Evolutionary conservation across 176 grass and related monocot species (phyloP), one percentile per base, ranked within the genome.

Genomic region (Musa acuminata): DNA sequence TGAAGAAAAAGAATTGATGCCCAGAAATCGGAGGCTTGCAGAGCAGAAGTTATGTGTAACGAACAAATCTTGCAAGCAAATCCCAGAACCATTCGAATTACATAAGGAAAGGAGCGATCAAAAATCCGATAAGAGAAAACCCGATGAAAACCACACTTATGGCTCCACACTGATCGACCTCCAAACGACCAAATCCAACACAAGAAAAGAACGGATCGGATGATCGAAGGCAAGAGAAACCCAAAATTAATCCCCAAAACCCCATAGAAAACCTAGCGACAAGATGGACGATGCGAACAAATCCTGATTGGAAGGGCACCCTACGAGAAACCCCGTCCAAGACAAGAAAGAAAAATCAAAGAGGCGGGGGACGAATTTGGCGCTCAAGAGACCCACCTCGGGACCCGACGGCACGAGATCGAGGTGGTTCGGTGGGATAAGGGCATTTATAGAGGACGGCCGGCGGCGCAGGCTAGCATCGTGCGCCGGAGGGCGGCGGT

Each of bases 181-280:
- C 20, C 58, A 25, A 77, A 51, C 60, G 21, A 22, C 57, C 59
- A 49, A 70, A 70, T 70, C 67, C 35, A 19, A 70, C 43, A 49
- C 19, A 51, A 43, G 14, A 52, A 64, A 35, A 11, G 2, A 22
- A 16, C 48, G 75, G 69, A 80, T 73, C 69, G 23, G 78, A 58
- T 26, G 23, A 73, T 26, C 13, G 25, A 64, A 43, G 9, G 8
- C n/a, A 19, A 4, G 65, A 58, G 43, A 69, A 70, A 16, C 11
- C n/a, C 26, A 49, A 64, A 80, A 51, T 49, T 20, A 63, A 72
- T 71, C 78, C 8, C 35, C 21, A 72, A 21, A 68, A 79, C 26
- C 64, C 67, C 53, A 22, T 24, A 19, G 17, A 27, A 53, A 21
- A 69, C 52, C 64, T 43, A 55, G 24, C 55, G 11, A 52, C 48